Conservation (phyloP, 192 early-diverging fungal species). For the Mortierella alpina region DNA sequence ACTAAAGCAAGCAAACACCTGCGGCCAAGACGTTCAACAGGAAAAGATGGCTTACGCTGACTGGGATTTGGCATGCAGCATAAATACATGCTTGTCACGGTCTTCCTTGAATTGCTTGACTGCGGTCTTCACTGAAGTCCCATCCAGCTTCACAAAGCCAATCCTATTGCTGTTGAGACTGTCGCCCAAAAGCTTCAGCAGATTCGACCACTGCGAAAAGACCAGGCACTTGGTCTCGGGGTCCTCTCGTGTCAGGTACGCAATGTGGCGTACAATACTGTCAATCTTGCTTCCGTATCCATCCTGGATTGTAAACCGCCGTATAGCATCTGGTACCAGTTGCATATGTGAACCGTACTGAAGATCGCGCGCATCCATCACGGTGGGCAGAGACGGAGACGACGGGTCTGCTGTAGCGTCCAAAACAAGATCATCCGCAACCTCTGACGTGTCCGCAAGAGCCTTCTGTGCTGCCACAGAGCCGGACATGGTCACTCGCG, state of each 20-base stretch:
- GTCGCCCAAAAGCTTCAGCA: slow-evolving; percentile 37
- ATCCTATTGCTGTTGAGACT: slow-evolving; percentile 52
- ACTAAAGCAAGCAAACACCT: not conserved
- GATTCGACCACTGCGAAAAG: slow-evolving; percentile 58
- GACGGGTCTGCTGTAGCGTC: not conserved
- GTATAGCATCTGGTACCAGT: slow-evolving; percentile 26
- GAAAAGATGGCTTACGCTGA: slow-evolving; percentile 42
- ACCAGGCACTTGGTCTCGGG: slow-evolving; percentile 51
- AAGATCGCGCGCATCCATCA: not conserved
- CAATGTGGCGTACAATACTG: slow-evolving; percentile 55
- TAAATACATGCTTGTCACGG: slow-evolving; percentile 45
- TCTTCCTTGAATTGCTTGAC: slow-evolving; percentile 47
- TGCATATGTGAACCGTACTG: not conserved
- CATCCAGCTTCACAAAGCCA: slow-evolving; percentile 47
- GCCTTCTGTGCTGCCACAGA: not conserved
- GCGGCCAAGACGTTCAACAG: not conserved
- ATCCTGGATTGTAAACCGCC: slow-evolving; percentile 16
- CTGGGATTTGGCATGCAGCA: slow-evolving; percentile 56
- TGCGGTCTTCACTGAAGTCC: slow-evolving; percentile 20
- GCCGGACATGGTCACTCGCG: slow-evolving; percentile 18
- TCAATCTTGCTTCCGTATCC: slow-evolving; percentile 56
- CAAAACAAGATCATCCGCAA: not conserved
- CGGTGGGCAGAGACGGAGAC: not conserved
- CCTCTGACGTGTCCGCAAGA: not conserved
- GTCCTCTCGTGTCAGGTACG: slow-evolving; percentile 36